These are phyloP conservation scores for Edaphochlamys debaryana DNA, from an alignment of 139 green algal species.

Conservation along the genomic window DNA sequence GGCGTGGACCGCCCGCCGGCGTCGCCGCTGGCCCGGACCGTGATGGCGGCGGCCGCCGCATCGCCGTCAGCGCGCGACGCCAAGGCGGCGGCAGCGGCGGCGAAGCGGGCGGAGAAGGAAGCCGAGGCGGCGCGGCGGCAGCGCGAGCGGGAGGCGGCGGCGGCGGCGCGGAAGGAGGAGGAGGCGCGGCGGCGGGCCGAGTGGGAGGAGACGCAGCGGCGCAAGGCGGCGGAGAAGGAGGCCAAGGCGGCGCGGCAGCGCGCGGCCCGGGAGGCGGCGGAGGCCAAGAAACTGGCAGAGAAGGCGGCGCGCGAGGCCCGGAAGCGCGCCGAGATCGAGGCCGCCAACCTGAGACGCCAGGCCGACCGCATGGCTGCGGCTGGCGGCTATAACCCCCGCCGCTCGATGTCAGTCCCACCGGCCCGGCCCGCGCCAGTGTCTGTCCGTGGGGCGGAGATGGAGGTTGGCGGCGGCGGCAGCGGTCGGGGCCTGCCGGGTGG, in stretches of 20 bases:
- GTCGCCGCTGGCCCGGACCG: no score
- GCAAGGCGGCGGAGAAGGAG: conserved; percentile 12
- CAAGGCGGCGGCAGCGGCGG: no score
- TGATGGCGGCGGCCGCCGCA: no score
- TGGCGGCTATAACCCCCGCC: not conserved
- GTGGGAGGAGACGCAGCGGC: not conserved
- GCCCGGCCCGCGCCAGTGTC: not conserved
- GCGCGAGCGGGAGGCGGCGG: not conserved
- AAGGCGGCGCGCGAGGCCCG: not conserved
- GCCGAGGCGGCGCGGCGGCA: no score
- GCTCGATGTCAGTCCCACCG: not conserved
- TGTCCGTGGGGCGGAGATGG: not conserved
- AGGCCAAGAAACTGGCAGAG: not conserved
- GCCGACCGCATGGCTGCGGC: not conserved
- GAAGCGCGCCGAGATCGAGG: not conserved
- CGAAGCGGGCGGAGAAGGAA: not conserved
- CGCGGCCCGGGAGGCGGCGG: not conserved
- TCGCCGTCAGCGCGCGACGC: no score
- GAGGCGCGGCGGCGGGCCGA: conserved; percentile 7
- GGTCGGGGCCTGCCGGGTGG: no score
- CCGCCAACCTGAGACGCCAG: not conserved
- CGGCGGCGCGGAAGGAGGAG: not conserved
- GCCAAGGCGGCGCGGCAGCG: not conserved
- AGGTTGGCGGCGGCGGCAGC: not conserved
- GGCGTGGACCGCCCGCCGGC: no score